These are phyloP conservation scores for Onygenales sp. DNA, from an alignment of 2,329 filamentous ascomycete species.

Conservation along the genomic window DNA sequence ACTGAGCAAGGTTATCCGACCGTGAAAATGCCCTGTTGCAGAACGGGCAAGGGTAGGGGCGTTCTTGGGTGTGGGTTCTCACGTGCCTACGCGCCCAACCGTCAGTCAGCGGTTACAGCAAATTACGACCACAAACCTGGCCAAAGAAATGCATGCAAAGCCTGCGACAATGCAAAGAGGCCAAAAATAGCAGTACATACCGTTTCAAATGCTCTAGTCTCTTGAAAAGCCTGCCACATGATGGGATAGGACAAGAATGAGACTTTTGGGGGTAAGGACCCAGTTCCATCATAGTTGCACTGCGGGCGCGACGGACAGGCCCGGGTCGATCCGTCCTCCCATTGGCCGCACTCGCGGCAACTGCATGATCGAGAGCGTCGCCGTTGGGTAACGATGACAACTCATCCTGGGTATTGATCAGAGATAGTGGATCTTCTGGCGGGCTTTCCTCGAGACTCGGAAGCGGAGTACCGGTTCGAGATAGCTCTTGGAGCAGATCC, in stretches of 20 bases:
- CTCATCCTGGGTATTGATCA: slow-evolving; percentile 57
- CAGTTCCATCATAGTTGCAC: slow-evolving; percentile 92
- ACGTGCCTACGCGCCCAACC: slow-evolving; percentile 66
- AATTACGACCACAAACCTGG: slow-evolving; percentile 27
- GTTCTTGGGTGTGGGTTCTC: slow-evolving; percentile 97
- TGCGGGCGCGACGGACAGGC: slow-evolving; percentile 80
- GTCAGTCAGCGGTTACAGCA: slow-evolving; percentile 43
- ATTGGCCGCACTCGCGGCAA: slow-evolving; percentile 46
- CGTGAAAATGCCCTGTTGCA: slow-evolving; percentile 98
- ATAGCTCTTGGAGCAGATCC: slow-evolving; percentile 67
- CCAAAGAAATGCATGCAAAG: slow-evolving; percentile 18
- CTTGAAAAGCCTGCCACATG: slow-evolving; percentile 96
- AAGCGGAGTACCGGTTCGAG: slow-evolving; percentile 82
- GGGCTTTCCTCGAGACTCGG: slow-evolving; percentile 77
- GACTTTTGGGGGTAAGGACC: slow-evolving; percentile 96
- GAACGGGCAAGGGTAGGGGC: slow-evolving; percentile 92
- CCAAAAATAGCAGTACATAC: slow-evolving; percentile 52
- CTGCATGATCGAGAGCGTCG: slow-evolving; percentile 46
- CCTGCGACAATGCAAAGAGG: slow-evolving; percentile 10
- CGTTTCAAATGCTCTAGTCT: slow-evolving; percentile 97
- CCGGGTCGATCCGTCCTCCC: slow-evolving; percentile 42
- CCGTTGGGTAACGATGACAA: slow-evolving; percentile 55
- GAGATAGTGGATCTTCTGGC: slow-evolving; percentile 58
- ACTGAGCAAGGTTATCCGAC: slow-evolving; percentile 98
- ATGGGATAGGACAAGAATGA: slow-evolving; percentile 97